Evolutionary conservation across 345 rosid species (phyloP).

Genomic region (Erodium maritimum): DNA sequence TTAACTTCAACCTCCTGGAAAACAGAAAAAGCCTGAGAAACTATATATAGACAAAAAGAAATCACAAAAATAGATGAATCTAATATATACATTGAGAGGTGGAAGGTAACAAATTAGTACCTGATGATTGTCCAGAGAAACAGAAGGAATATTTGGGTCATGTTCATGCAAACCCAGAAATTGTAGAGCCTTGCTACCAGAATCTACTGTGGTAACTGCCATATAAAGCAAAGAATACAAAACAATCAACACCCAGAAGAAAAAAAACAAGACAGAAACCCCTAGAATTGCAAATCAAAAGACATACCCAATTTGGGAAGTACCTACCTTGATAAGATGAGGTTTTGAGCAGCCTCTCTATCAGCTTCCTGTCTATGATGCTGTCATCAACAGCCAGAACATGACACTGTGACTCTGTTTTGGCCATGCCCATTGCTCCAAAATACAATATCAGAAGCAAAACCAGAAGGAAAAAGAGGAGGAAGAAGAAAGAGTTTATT

Average conservation of each 20-base stretch:
- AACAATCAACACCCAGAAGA: not conserved
- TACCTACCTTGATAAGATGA: slow-evolving; percentile 83
- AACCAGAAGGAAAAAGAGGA: too few species aligned
- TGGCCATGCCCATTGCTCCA: slow-evolving; percentile 45
- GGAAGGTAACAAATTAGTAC: slow-evolving; percentile 5
- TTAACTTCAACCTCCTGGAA: slow-evolving; percentile 43
- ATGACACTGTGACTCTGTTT: slow-evolving; percentile 57
- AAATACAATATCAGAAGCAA: slow-evolving; percentile 10
- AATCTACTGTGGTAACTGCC: slow-evolving; percentile 71
- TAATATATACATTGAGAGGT: not conserved
- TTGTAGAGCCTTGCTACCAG: slow-evolving; percentile 57
- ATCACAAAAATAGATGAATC: not conserved
- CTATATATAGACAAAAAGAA: not conserved
- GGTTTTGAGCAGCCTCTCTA: slow-evolving; percentile 79
- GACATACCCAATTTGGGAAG: not conserved
- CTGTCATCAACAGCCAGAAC: slow-evolving; percentile 95
- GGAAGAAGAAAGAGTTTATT: slow-evolving; percentile 3
- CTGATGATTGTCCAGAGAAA: slow-evolving; percentile 27
- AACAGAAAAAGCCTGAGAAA: not conserved
- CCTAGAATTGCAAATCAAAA: not conserved
- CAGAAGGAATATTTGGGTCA: slow-evolving; percentile 16
- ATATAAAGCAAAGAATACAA: slow-evolving; percentile 1
- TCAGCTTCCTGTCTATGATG: slow-evolving; percentile 65
- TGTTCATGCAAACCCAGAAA: slow-evolving; percentile 47
- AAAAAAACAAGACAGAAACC: not conserved